These are phyloP conservation scores for Podila minutissima DNA, from an alignment of 192 early-diverging fungal genomes.

Conservation along the genomic window DNA sequence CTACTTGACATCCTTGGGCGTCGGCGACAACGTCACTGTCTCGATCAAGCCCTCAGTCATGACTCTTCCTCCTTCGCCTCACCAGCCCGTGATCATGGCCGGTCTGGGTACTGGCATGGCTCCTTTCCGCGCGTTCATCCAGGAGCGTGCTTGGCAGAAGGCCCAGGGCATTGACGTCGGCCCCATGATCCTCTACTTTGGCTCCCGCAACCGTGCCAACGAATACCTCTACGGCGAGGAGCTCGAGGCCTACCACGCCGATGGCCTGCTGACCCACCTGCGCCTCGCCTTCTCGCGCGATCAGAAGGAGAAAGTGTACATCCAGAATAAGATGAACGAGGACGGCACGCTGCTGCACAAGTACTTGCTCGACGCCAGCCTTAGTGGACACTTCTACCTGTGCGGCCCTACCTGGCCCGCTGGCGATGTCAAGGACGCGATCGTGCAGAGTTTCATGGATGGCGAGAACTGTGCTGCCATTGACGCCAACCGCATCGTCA, in stretches of 20 bases:
- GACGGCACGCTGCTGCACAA: constrained; percentile 79
- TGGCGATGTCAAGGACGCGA: constrained; percentile 92
- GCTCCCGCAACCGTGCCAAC: constrained; percentile 90
- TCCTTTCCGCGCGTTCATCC: constrained; percentile 97
- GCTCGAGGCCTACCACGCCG: constrained; percentile 92
- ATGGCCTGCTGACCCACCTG: constrained; percentile 89
- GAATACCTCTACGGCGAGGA: constrained; percentile 98
- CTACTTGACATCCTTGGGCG: constrained; percentile 77
- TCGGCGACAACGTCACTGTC: constrained; percentile 81
- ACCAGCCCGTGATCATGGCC: constrained; percentile 94
- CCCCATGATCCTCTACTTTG: constrained; percentile 96
- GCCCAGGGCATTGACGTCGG: constrained; percentile 84
- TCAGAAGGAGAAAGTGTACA: constrained; percentile 94
- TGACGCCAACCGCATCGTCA: constrained; percentile 78
- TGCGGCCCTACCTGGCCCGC: constrained; percentile 98
- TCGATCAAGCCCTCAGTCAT: constrained; percentile 97
- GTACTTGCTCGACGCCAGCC: constrained; percentile 71
- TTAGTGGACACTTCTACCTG: constrained; percentile 91
- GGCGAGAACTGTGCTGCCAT: constrained; percentile 65
- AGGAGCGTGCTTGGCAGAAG: constrained; percentile 88
- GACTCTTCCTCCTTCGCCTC: constrained; percentile 87
- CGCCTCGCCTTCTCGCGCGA: constrained; percentile 95
- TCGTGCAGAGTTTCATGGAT: constrained; percentile 78
- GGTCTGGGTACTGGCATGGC: constrained; percentile 99
- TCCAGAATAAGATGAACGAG: constrained; percentile 95